phyloP scores from a whole-genome alignment of 768 basidiomycete genomes.

The Termitomyces sp. region DNA sequence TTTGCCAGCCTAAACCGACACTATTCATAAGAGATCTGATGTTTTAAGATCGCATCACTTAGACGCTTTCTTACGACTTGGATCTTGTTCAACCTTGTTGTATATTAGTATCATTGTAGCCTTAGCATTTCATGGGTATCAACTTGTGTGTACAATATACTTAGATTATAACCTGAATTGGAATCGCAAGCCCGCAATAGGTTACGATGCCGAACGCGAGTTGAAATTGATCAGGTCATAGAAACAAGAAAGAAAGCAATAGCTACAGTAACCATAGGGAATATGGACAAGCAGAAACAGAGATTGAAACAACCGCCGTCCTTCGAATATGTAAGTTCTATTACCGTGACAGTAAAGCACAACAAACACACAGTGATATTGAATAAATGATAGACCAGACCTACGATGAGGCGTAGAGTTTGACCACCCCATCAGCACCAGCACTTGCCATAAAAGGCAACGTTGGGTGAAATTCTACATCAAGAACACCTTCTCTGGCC shows the following conservation, averaged over 20 bases:
- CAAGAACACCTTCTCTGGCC: conserved; percentile 86
- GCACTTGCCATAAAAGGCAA: conserved; percentile 88
- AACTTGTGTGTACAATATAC: not conserved
- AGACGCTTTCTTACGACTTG: not conserved
- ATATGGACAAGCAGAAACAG: conserved; percentile 22
- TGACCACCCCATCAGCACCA: conserved; percentile 94
- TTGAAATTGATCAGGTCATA: conserved; percentile 11
- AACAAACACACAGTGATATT: conserved; percentile 7
- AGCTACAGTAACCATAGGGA: conserved; percentile 21
- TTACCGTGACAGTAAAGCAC: conserved; percentile 14
- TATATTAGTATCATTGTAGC: conserved; percentile 36
- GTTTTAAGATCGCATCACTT: conserved; percentile 4
- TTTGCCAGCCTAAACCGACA: not conserved
- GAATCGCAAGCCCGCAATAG: too few relatives aligned
- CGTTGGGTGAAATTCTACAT: conserved; percentile 79
- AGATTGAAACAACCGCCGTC: conserved; percentile 22
- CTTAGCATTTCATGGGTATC: conserved; percentile 23
- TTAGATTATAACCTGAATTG: not conserved
- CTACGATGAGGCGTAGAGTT: conserved; percentile 86
- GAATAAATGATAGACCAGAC: conserved; percentile 10
- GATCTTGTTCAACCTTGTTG: conserved; percentile 16
- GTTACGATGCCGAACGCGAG: conserved; percentile 1
- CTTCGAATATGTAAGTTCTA: conserved; percentile 33
- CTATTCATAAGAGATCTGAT: conserved; percentile 31
- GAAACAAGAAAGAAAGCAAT: conserved; percentile 20